phyloP scores from a whole-genome alignment of 2,329 filamentous ascomycete species.

The Plectosphaerella plurivora region DNA sequence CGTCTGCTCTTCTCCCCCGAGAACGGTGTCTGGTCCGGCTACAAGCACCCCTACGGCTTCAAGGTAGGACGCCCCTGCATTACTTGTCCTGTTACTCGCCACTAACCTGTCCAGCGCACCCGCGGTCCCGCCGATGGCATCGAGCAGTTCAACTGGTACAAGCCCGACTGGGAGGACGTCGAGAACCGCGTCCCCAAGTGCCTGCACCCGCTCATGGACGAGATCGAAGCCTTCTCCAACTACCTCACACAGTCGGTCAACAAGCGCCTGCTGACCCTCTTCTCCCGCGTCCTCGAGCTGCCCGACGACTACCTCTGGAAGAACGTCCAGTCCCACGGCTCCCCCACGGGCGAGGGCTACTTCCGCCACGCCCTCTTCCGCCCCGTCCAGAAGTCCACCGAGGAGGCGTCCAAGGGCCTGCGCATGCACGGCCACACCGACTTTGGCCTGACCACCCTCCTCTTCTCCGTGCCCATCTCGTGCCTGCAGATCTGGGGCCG shows the following conservation, averaged over 20 bases:
- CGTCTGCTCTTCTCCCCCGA: slow-evolving; percentile 41
- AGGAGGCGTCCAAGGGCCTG: slow-evolving; percentile 22
- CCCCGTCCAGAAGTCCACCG: slow-evolving; percentile 21
- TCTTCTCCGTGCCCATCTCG: slow-evolving; percentile 50
- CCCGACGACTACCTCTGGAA: slow-evolving; percentile 50
- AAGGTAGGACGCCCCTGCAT: slow-evolving; percentile 22
- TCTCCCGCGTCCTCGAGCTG: slow-evolving; percentile 47
- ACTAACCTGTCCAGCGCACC: slow-evolving; percentile 24
- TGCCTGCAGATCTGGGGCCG: slow-evolving; percentile 42
- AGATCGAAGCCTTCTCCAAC: slow-evolving; percentile 44
- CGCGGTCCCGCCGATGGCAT: slow-evolving; percentile 41
- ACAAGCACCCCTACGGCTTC: slow-evolving; percentile 43
- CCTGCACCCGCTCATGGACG: slow-evolving; percentile 32
- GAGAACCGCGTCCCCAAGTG: slow-evolving; percentile 37
- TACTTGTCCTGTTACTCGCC: neutral
- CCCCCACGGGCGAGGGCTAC: slow-evolving; percentile 18
- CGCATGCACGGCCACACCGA: slow-evolving; percentile 38
- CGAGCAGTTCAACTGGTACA: slow-evolving; percentile 52
- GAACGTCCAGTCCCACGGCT: slow-evolving; percentile 34
- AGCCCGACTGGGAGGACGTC: slow-evolving; percentile 35
- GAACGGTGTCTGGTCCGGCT: slow-evolving; percentile 43
- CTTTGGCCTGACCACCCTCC: slow-evolving; percentile 45
- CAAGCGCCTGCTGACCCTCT: slow-evolving; percentile 20
- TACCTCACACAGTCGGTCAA: slow-evolving; percentile 22
- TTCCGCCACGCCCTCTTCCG: slow-evolving; percentile 44